A percentile compares a stretch with the other conserved stretches of the same genome.
These are phyloP conservation scores for Brasilioporus rufonigricans DNA, from an alignment of 768 basidiomycete species.

Conservation along the genomic window DNA sequence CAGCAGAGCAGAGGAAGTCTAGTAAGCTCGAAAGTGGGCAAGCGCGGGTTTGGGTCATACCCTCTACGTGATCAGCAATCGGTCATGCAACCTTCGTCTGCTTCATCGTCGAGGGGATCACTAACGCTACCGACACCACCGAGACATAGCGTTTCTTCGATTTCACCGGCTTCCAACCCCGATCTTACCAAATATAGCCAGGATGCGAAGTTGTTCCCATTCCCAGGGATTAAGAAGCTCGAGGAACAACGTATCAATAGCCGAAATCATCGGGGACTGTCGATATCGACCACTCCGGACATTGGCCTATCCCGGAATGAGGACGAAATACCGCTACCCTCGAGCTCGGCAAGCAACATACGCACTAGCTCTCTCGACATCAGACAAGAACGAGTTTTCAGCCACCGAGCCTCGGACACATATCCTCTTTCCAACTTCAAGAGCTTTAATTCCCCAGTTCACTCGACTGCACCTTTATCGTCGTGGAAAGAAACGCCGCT, in stretches of 20 bases:
- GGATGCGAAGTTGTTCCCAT: constrained; percentile 78
- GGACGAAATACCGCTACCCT: constrained; percentile 39
- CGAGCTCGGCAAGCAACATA: constrained; percentile 49
- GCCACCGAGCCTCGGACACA: constrained; percentile 68
- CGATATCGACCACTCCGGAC: constrained; percentile 46
- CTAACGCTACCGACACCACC: constrained; percentile 52
- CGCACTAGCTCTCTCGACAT: constrained; percentile 48
- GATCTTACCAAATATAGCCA: constrained; percentile 69
- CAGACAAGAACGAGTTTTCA: constrained; percentile 57
- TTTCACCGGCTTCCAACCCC: constrained; percentile 67
- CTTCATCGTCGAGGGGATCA: constrained; percentile 61
- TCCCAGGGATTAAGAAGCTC: constrained; percentile 80
- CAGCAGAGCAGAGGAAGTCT: no score
- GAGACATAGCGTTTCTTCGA: constrained; percentile 64
- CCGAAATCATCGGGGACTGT: constrained; percentile 52
- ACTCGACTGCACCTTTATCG: constrained; percentile 43
- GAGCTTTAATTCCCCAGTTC: constrained; percentile 36
- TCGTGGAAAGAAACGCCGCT: constrained; percentile 14
- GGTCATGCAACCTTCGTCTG: constrained; percentile 62
- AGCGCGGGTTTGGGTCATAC: constrained; percentile 1
- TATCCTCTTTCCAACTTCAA: constrained; percentile 46
- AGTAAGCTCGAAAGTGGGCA: no score
- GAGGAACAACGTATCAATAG: constrained; percentile 62
- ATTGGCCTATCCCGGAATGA: constrained; percentile 45
- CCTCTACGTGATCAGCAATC: constrained; percentile 42